Percentiles rank a stretch among this genome's conserved stretches.
These are phyloP conservation scores for Tanacetum coccineum DNA, from an alignment of 129 eudicot species.

Conservation along the genomic window DNA sequence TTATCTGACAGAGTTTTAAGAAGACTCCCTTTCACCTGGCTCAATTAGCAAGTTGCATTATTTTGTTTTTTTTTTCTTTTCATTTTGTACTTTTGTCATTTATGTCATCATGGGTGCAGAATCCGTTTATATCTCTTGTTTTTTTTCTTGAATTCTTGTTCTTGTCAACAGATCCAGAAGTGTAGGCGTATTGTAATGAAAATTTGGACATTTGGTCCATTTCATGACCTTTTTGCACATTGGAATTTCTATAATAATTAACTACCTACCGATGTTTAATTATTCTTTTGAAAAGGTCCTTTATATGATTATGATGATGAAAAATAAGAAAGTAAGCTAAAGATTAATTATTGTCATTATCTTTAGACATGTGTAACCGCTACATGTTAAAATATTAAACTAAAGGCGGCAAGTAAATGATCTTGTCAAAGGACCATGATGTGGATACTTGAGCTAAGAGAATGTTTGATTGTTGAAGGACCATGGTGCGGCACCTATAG, in stretches of 20 bases:
- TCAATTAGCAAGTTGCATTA: background rate
- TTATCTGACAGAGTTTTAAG: slow-evolving; percentile 1
- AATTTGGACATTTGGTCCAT: slow-evolving; percentile 14
- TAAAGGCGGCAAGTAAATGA: slow-evolving; percentile 22
- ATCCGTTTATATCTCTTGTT: background rate
- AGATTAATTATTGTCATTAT: slow-evolving; percentile 2
- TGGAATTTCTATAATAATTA: slow-evolving; percentile 16
- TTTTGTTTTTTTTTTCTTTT: background rate
- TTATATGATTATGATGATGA: background rate
- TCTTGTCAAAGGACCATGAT: slow-evolving; percentile 18
- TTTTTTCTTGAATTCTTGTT: background rate
- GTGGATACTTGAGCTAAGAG: background rate
- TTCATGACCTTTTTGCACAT: slow-evolving; percentile 15
- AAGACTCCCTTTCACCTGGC: background rate
- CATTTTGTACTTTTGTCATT: slow-evolving; percentile 9
- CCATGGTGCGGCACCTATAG: no score
- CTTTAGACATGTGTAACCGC: slow-evolving; percentile 22
- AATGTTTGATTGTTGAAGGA: background rate
- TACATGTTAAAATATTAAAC: slow-evolving; percentile 9
- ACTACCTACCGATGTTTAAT: slow-evolving; percentile 15
- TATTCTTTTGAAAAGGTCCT: slow-evolving; percentile 23
- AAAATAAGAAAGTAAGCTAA: background rate
- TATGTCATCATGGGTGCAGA: slow-evolving; percentile 3
- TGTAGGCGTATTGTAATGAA: background rate
- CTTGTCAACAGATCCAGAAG: background rate